Evolutionary conservation across 140 eudicot species (phyloP).

Genomic region (Cichorium intybus): DNA sequence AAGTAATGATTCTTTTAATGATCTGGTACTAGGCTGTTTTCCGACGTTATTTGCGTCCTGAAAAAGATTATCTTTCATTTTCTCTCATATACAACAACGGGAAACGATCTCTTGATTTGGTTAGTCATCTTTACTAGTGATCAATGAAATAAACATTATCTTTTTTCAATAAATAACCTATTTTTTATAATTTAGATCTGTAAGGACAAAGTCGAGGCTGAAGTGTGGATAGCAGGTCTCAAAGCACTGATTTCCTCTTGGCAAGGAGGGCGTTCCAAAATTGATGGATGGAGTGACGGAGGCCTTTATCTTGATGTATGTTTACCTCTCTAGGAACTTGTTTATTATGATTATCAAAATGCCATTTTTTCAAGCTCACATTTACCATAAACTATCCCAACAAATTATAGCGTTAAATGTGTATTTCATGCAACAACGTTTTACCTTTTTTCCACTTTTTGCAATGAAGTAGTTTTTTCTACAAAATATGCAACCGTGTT

Average conservation of each 20-base stretch:
- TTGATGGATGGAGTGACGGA: slow-evolving; percentile 91
- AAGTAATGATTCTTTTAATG: slow-evolving; percentile 3
- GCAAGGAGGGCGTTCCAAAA: slow-evolving; percentile 86
- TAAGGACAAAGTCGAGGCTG: slow-evolving; percentile 90
- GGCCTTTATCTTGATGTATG: slow-evolving; percentile 77
- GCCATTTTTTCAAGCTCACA: too few species aligned
- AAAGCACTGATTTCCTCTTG: slow-evolving; percentile 67
- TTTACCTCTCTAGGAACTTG: slow-evolving; percentile 17
- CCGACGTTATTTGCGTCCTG: slow-evolving; percentile 68
- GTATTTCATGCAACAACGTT: too few species aligned
- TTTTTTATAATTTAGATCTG: slow-evolving; percentile 50
- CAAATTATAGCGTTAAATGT: too few species aligned
- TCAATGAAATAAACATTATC: neutral
- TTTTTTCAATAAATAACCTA: neutral
- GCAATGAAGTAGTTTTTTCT: neutral
- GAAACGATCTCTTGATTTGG: slow-evolving; percentile 91
- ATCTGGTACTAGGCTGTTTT: slow-evolving; percentile 65
- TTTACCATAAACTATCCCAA: too few species aligned
- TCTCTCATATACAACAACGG: slow-evolving; percentile 91
- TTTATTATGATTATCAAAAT: neutral
- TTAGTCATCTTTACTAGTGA: slow-evolving; percentile 24
- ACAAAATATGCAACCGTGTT: neutral
- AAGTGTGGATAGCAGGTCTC: slow-evolving; percentile 91
- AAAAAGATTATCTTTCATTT: slow-evolving; percentile 85
- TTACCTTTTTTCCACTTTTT: too few species aligned